A percentile compares a stretch with the other conserved stretches of the same genome.
Conservation (phyloP, 306 rosid species). For the Fagus crenata region DNA sequence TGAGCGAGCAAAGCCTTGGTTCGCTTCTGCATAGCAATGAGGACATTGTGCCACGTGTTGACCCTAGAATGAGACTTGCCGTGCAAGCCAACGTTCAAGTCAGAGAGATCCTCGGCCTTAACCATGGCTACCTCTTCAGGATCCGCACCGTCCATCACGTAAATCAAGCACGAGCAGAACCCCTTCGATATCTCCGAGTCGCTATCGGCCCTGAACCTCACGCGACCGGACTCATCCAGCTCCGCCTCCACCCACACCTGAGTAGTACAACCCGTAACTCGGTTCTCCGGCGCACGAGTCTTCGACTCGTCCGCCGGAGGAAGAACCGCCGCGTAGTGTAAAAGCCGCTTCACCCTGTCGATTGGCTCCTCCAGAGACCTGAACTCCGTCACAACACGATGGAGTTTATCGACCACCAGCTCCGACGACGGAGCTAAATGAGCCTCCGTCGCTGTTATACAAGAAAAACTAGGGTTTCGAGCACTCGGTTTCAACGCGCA, state of each 20-base stretch:
- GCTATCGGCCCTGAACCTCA: conserved; percentile 71
- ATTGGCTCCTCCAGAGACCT: conserved; percentile 55
- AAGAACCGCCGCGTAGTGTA: conserved; percentile 63
- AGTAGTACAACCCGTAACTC: conserved; percentile 62
- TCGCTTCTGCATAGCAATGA: conserved; percentile 63
- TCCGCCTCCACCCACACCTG: conserved; percentile 72
- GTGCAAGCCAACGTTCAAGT: conserved; percentile 52
- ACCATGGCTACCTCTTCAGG: conserved; percentile 51
- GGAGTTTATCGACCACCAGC: conserved; percentile 33
- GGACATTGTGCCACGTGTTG: conserved; percentile 72
- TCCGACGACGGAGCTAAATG: background rate
- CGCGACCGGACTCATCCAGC: conserved; percentile 45
- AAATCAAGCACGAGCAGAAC: conserved; percentile 70
- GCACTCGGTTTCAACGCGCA: background rate
- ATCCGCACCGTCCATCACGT: conserved; percentile 63
- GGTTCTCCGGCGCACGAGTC: conserved; percentile 43
- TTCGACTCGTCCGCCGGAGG: conserved; percentile 36
- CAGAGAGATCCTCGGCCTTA: conserved; percentile 42
- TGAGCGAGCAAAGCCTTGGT: conserved; percentile 37
- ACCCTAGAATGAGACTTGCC: conserved; percentile 58
- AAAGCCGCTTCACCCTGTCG: conserved; percentile 67
- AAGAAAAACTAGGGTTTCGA: conserved; percentile 18
- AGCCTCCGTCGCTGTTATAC: background rate
- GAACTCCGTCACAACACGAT: conserved; percentile 52
- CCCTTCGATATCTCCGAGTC: conserved; percentile 87